Base-by-base conservation (phyloP, 129 eudicot genomes). In the carrot (Daucus carota) region DNA sequence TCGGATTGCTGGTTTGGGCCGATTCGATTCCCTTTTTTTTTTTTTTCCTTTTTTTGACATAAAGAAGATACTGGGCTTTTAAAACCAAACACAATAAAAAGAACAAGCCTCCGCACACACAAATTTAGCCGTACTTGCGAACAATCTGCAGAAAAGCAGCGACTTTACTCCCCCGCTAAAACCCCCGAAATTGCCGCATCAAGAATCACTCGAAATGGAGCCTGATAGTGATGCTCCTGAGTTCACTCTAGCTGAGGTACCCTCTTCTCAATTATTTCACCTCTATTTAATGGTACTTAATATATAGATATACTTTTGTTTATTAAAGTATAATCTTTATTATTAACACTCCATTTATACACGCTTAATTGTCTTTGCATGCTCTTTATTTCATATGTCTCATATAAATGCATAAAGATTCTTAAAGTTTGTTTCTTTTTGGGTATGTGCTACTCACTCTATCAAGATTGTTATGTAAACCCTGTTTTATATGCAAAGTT, bases 211-310 rank as follows among this genome's bases (percentile, higher is more conserved):
- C 45, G 77, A 74, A 72, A 42, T 62, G 42, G 92, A 81, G 60
- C 29, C 76, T 47, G 82, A 66, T 34, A 48, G n/a, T n/a, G n/a
- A n/a, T n/a, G n/a, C 73, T 42, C 69, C 81, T 18, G 93, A 86
- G 69, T 84, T 88, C 59, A 88, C 93, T n/a, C 80, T 88, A 24
- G 82, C 93, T 20, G 93, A 88, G 93, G 93, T 86, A 20, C 67
- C 11, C 41, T 4, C 6, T 13, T 24, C 0, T 16, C 1, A 3
- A 8, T 36, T 36, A 1, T 36, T 5, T 36, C 29, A 7, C 4
- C 8, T 60, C 47, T n/a, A 46, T 1, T 66, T 41, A 45, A 3
- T n/a, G n/a, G n/a, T 7, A 5, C 14, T 67, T 9, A 2, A 8
- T 38, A 0, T 38, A 2, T 2, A 1, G 3, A 14, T 11, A 29